Evolutionary conservation across 495 filamentous ascomycete genomes (phyloP).

Genomic region (Melanomma pulvis-pyrius): DNA sequence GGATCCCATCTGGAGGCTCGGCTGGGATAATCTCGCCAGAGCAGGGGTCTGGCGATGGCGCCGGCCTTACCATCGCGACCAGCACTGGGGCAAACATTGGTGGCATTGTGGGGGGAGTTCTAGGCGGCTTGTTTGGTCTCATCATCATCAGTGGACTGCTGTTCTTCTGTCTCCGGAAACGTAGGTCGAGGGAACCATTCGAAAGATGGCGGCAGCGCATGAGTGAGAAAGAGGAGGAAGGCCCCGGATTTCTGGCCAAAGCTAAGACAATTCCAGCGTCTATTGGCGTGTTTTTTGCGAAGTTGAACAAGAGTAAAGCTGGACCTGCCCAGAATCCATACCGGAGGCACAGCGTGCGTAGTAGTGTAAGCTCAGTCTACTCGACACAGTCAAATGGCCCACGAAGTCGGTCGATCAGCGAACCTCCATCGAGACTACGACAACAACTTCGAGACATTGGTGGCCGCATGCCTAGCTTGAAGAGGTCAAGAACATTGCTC

Average conservation of each 20-base stretch:
- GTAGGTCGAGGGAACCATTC: conserved; percentile 24
- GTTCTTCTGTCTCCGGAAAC: conserved; percentile 33
- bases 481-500: conserved; percentile 25
- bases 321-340: conserved; percentile 17
- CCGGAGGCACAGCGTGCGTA: conserved; percentile 22
- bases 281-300: conserved; percentile 19
- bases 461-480: conserved; percentile 34
- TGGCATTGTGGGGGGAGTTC: conserved; percentile 31
- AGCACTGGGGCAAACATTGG: conserved; percentile 22
- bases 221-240: conserved; percentile 26
- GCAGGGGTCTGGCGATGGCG: conserved; percentile 13
- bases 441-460: conserved; percentile 32
- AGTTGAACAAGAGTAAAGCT: conserved; percentile 19
- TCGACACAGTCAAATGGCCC: conserved; percentile 18
- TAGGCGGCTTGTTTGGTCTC: conserved; percentile 32
- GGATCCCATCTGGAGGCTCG: conserved; percentile 19
- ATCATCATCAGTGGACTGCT: conserved; percentile 29
- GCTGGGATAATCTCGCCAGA: conserved; percentile 32
- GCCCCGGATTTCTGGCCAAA: conserved; percentile 3
- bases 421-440: conserved; percentile 27
- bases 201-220: conserved; percentile 21
- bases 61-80: conserved; percentile 6
- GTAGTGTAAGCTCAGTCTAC: conserved; percentile 37
- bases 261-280: conserved; percentile 13
- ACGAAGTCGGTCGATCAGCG: conserved; percentile 34